These are phyloP conservation scores for Camellia japonica DNA, from an alignment of 148 eudicot genomes.

Conservation along the genomic window DNA sequence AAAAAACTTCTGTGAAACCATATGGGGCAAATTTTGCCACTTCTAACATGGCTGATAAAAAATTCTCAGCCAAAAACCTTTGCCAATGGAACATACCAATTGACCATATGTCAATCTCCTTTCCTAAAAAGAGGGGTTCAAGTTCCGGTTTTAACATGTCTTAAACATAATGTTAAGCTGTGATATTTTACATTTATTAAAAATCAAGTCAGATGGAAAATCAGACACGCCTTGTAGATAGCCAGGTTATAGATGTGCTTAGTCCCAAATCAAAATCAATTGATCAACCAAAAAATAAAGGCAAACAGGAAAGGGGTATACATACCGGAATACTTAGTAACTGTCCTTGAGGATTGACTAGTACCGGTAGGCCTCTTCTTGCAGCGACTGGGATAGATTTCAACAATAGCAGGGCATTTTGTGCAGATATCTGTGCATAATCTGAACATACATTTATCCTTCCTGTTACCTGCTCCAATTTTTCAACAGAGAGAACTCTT, in stretches of 20 bases:
- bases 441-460: constrained; percentile 26
- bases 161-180: neutral
- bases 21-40: neutral
- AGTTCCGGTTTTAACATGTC: neutral
- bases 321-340: constrained; percentile 72
- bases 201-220: neutral
- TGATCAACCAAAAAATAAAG: neutral
- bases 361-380: constrained; percentile 77
- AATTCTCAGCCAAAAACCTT: neutral
- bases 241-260: neutral
- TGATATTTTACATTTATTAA: neutral
- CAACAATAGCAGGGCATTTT: constrained; percentile 51
- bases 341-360: constrained; percentile 49
- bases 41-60: neutral
- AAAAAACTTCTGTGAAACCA: neutral
- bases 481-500: neutral
- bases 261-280: neutral
- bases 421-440: constrained; percentile 46
- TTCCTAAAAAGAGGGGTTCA: neutral
- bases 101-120: neutral
- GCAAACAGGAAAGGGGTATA: neutral
- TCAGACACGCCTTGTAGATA: neutral
- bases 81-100: neutral
- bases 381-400: constrained; percentile 85
- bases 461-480: constrained; percentile 10